Evolutionary conservation across 345 rosid species (phyloP).

Genomic region (Gossypium stocksii): DNA sequence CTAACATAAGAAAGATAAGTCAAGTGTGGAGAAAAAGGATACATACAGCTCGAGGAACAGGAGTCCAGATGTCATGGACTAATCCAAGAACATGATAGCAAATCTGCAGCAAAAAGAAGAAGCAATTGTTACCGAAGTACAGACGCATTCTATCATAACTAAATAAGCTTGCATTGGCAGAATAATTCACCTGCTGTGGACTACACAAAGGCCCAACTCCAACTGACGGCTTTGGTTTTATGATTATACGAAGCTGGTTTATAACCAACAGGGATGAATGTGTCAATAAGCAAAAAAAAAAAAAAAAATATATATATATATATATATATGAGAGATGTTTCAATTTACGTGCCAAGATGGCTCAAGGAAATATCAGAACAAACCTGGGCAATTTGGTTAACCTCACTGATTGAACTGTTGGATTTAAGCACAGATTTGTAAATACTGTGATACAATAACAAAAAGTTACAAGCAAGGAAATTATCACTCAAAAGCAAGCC

Average conservation of each 20-base stretch:
- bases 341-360: neutral
- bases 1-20: conserved; percentile 7
- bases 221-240: conserved; percentile 69
- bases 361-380: conserved; percentile 20
- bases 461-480: conserved; percentile 19
- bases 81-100: conserved; percentile 96
- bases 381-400: conserved; percentile 98
- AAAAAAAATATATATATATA: too few relatives aligned
- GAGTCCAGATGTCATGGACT: conserved; percentile 96
- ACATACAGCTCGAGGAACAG: conserved; percentile 84
- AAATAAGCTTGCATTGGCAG: conserved; percentile 14
- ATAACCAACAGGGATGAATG: conserved; percentile 23
- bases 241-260: conserved; percentile 79
- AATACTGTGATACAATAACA: conserved; percentile 47
- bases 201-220: conserved; percentile 80
- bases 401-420: conserved; percentile 71
- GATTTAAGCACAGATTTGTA: conserved; percentile 82
- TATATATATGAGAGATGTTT: neutral
- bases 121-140: neutral
- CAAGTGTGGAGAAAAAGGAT: conserved; percentile 21
- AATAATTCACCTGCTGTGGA: conserved; percentile 73
- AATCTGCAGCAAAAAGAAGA: conserved; percentile 61
- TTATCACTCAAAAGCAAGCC: neutral
- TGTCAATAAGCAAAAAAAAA: conserved; percentile 16
- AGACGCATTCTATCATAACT: neutral